phyloP scores from a whole-genome alignment of 2,329 filamentous ascomycete genomes.

The Helotiales sp. region DNA sequence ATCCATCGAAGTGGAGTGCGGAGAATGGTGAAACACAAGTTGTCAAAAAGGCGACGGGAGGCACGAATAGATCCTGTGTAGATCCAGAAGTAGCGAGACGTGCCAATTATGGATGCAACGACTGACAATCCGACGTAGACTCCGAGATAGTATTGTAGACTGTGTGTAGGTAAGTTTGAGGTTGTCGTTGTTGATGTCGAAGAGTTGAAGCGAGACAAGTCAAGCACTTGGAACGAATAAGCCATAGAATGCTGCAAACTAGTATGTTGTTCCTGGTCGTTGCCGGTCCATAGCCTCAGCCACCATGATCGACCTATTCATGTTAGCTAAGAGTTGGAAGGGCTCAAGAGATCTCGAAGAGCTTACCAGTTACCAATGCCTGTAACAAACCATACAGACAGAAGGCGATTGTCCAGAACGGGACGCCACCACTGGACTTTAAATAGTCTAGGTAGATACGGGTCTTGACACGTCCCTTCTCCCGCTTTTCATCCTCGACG shows the following conservation, averaged over 20 bases:
- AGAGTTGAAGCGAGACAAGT: slow-evolving; percentile 29
- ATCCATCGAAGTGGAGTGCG: slow-evolving; percentile 76
- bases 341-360: not conserved
- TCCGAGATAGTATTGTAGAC: slow-evolving; percentile 60
- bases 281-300: slow-evolving; percentile 62
- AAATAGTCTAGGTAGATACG: slow-evolving; percentile 70
- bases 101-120: slow-evolving; percentile 57
- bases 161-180: not conserved
- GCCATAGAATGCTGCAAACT: slow-evolving; percentile 28
- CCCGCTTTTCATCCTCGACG: slow-evolving; percentile 72
- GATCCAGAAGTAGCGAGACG: slow-evolving; percentile 61
- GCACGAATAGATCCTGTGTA: slow-evolving; percentile 67
- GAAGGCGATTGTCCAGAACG: slow-evolving; percentile 58
- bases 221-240: slow-evolving; percentile 49
- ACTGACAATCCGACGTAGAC: slow-evolving; percentile 66
- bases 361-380: slow-evolving; percentile 52
- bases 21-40: slow-evolving; percentile 65
- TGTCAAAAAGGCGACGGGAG: slow-evolving; percentile 67
- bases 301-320: slow-evolving; percentile 57
- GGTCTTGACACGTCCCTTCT: slow-evolving; percentile 67
- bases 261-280: slow-evolving; percentile 38
- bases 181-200: slow-evolving; percentile 4
- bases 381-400: slow-evolving; percentile 56
- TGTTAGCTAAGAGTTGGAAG: slow-evolving; percentile 3
- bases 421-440: slow-evolving; percentile 61